These are phyloP conservation scores for Cutaneotrichosporon mucoides DNA, from an alignment of 1,284 basidiomycete species.

Conservation along the genomic window DNA sequence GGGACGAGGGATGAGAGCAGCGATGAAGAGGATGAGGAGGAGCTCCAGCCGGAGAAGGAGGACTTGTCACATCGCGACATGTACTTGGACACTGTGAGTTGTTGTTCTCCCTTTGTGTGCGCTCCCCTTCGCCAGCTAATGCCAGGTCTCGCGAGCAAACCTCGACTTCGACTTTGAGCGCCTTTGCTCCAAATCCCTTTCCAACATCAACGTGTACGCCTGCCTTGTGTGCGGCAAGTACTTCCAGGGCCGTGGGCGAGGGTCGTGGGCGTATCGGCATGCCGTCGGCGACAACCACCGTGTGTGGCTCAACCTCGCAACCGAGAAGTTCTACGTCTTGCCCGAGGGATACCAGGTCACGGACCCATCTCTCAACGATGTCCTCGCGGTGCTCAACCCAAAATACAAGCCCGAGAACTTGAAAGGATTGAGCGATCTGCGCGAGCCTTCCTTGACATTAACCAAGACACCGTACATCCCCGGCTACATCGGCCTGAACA, in stretches of 20 bases:
- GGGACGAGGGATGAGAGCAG: constrained; percentile 36
- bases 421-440: constrained; percentile 57
- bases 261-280: constrained; percentile 92
- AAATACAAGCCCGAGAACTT: constrained; percentile 59
- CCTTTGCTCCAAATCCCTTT: constrained; percentile 91
- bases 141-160: constrained; percentile 74
- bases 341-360: constrained; percentile 95
- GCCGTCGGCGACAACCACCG: constrained; percentile 97
- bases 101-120: neutral
- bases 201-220: constrained; percentile 96
- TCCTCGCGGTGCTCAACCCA: constrained; percentile 83
- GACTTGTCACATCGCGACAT: constrained; percentile 69
- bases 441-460: constrained; percentile 70
- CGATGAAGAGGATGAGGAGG: constrained; percentile 53
- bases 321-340: constrained; percentile 95
- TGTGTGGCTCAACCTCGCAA: constrained; percentile 93
- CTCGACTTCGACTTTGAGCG: constrained; percentile 99
- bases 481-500: constrained; percentile 94
- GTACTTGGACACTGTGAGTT: constrained; percentile 89
- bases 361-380: constrained; percentile 92
- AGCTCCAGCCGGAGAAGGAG: constrained; percentile 48
- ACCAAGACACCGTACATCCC: constrained; percentile 75
- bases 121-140: constrained; percentile 14
- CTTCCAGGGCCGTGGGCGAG: constrained; percentile 92
- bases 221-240: constrained; percentile 98